Evolutionary conservation across 352 stramenopile species (phyloP), one percentile per base, ranked within the genome.

Genomic region (Pythium apleroticum): DNA sequence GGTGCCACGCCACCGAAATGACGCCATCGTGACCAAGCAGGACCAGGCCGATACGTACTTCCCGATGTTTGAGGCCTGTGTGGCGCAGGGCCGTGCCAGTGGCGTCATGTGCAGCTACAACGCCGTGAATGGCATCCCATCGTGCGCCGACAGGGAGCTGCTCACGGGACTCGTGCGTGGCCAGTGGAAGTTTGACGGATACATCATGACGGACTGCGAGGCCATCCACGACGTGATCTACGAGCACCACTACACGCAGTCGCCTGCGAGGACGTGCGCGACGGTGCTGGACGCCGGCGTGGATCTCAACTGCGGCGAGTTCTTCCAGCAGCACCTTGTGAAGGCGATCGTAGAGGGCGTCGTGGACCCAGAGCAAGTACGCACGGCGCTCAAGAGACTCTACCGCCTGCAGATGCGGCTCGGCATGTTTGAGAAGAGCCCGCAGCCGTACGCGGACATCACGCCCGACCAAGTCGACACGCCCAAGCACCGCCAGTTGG

Each of bases 31-130:
- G 50, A 91, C 75, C 14, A 76, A 87, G 58, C 81, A 88, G 63
- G 94, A 98, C 72, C 80, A 97, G 58, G 63, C 78, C 15, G 88
- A 98, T 53, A 98, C 93, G 22, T 98, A 97, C 77, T 85, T 97
- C 11, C 82, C 81, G 12, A 76, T 77, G 11, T 95, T 98, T 53
- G 77, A 93, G 45, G 74, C 80, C 56, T 97, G 90, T 68, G 77
- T 98, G 15, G 84, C 66, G 64, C 79, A 87, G 24, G 91, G 77
- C 19, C 69, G 80, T 49, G 90, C 86, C 31, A 95, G 74, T 52
- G 81, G 83, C 11, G 68, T 98, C 45, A 98, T 98, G 96, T 98
- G 95, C 73, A 96, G 82, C 54, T 98, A 98, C 76, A 98, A 98
- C 61, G 83, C 88, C 14, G 79, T 98, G 28, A 98, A 98, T 69